Evolutionary conservation across 805 yeast species (phyloP), one percentile per base, ranked within the genome.

Genomic region (Saccharomycopsis javanensis): DNA sequence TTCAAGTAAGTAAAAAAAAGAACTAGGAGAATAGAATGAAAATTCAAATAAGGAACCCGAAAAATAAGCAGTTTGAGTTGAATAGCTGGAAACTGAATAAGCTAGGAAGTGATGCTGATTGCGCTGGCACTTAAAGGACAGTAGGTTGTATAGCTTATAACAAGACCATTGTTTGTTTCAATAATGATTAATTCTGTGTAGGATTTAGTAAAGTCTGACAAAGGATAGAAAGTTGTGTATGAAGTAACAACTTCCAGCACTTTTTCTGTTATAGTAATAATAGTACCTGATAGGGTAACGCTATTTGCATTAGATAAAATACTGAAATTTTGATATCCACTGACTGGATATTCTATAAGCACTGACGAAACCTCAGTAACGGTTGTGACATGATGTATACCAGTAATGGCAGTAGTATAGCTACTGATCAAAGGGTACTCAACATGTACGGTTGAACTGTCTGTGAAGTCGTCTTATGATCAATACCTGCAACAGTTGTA

Each of bases 221-320:
- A 59, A 34, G 61, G 55, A 35, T 60, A 56, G 59, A 53, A 53
- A 20, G 60, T 50, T 23, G 60, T 55, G 57, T 53, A 59, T 16
- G 46, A 15, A 11, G 57, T 59, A 7, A 51, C 59, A 31, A 53
- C 53, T 18, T 55, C 51, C 13, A 38, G 54, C 13, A 57, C 51
- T n/a, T 57, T 57, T 10, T 34, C 42, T 10, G 56, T 56, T 20
- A 56, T 42, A 8, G 18, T 42, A 51, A 37, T 31, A 1, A 13
- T 7, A 16, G 45, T 37, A 16, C 45, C 45, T 16, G 45, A 11
- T 5, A 16, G n/a, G 7, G 6, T 16, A 37, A 25, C 5, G 25
- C 45, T 37, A 13, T 5, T 37, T 37, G 25, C 10, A 37, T 37
- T 37, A 6, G 18, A 16, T 2, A 25, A 16, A 37, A 11, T 11